These are phyloP conservation scores for Sporodiniella umbellata DNA, from an alignment of 371 early-diverging fungal species.

Conservation along the genomic window DNA sequence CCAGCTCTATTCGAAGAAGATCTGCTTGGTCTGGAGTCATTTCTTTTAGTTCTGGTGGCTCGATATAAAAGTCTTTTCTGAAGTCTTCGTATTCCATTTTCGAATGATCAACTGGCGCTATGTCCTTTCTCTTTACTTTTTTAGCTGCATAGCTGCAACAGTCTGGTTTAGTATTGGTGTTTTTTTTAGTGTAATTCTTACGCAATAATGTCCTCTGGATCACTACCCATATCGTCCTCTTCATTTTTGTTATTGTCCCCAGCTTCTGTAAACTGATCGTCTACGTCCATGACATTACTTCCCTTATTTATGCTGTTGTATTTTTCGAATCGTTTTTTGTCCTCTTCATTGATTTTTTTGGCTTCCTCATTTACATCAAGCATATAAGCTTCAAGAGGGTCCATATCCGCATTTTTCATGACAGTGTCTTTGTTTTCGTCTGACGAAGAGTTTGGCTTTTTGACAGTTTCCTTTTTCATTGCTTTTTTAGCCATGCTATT, in stretches of 20 bases:
- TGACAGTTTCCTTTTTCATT: neutral
- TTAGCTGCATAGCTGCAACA: constrained; percentile 68
- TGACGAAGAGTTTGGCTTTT: neutral
- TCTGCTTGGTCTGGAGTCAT: constrained; percentile 88
- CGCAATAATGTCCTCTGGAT: constrained; percentile 78
- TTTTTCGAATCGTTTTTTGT: constrained; percentile 38
- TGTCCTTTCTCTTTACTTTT: constrained; percentile 88
- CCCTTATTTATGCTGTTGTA: constrained; percentile 13
- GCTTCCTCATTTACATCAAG: constrained; percentile 76
- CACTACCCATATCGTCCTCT: constrained; percentile 50
- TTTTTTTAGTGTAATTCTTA: too few relatives aligned
- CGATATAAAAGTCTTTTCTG: constrained; percentile 95
- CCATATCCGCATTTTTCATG: constrained; percentile 44
- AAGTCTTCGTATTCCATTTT: constrained; percentile 85
- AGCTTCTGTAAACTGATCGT: constrained; percentile 4
- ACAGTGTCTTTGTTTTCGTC: constrained; percentile 3
- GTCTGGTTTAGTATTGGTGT: too few relatives aligned
- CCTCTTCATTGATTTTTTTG: constrained; percentile 65
- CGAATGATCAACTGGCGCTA: constrained; percentile 87
- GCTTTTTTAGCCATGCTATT: neutral
- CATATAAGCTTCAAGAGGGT: constrained; percentile 87
- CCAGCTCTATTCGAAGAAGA: constrained; percentile 77
- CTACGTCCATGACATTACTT: constrained; percentile 10
- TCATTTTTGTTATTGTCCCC: constrained; percentile 23
- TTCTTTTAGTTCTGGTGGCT: constrained; percentile 86